A percentile compares a stretch with the other conserved stretches of the same genome.
phyloP scores from a whole-genome alignment of 805 yeast species.

The Candida pseudofarinosa region DNA sequence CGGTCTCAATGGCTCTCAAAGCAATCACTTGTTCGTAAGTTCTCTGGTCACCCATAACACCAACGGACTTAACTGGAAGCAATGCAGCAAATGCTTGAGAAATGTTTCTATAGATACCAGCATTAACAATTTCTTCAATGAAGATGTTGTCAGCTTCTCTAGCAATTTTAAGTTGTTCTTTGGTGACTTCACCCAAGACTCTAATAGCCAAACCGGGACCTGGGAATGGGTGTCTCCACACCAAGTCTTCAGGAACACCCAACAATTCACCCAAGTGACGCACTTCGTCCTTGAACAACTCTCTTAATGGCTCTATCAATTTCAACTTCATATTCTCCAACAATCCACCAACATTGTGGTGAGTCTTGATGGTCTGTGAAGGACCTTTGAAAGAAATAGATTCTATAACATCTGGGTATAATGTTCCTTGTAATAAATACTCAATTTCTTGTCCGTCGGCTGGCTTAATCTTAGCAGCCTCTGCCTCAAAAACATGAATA shows the following conservation, averaged over 20 bases:
- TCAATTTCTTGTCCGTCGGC: conserved; percentile 86
- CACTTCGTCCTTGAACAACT: conserved; percentile 97
- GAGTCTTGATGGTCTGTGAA: conserved; percentile 98
- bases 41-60: conserved; percentile 99
- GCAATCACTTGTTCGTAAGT: conserved; percentile 99
- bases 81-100: conserved; percentile 98
- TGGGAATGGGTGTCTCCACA: conserved; percentile 99
- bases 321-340: conserved; percentile 97
- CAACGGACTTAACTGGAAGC: conserved; percentile 96
- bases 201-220: conserved; percentile 99
- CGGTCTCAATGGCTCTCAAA: conserved; percentile 94
- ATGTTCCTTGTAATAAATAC: conserved; percentile 91
- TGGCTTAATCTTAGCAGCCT: conserved; percentile 88
- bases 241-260: conserved; percentile 94
- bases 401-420: conserved; percentile 98
- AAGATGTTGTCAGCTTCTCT: conserved; percentile 95
- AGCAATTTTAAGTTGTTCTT: conserved; percentile 89
- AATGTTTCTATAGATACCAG: conserved; percentile 88
- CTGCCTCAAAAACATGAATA: conserved; percentile 94
- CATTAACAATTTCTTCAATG: conserved; percentile 91
- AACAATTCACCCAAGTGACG: conserved; percentile 91
- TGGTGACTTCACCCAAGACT: conserved; percentile 94
- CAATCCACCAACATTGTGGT: conserved; percentile 98
- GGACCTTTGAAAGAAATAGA: conserved; percentile 99
- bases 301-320: conserved; percentile 97